Conservation (phyloP, 75 land plant species). For the Pinus tabuliformis region DNA sequence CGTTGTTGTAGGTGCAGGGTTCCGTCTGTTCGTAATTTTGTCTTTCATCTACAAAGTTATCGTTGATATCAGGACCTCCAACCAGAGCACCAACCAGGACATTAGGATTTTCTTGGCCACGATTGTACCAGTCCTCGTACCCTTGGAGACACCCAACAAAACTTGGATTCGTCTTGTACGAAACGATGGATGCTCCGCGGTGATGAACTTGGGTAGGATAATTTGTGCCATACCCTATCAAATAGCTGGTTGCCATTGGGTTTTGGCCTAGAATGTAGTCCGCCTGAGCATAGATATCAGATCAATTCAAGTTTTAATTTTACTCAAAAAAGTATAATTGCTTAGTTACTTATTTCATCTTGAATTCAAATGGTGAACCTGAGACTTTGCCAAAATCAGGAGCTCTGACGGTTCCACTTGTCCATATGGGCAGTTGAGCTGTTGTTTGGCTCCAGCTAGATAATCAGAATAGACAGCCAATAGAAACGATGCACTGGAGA, state of each 20-base stretch:
- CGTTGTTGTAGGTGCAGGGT: conserved; percentile 48
- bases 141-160: conserved; percentile 59
- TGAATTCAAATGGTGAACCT: conserved; percentile 15
- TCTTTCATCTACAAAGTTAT: conserved; percentile 52
- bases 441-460: conserved; percentile 7
- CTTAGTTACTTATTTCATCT: background rate
- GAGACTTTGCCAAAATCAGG: conserved; percentile 28
- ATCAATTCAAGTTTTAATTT: background rate
- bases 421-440: conserved; percentile 28
- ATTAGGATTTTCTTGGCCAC: conserved; percentile 44
- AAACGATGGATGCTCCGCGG: conserved; percentile 77
- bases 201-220: conserved; percentile 70
- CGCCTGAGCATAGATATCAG: conserved; percentile 25
- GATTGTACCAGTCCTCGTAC: conserved; percentile 42
- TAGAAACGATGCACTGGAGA: conserved; percentile 37
- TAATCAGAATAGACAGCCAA: conserved; percentile 35
- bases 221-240: conserved; percentile 67
- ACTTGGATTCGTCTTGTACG: conserved; percentile 28
- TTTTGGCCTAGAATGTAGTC: conserved; percentile 80
- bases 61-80: conserved; percentile 65
- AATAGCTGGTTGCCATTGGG: conserved; percentile 63
- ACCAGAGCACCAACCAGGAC: conserved; percentile 63
- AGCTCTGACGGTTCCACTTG: conserved; percentile 15
- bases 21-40: conserved; percentile 48
- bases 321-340: too few species aligned